Base-by-base conservation (phyloP, 306 rosid species). In the Psophocarpus tetragonolobus region DNA sequence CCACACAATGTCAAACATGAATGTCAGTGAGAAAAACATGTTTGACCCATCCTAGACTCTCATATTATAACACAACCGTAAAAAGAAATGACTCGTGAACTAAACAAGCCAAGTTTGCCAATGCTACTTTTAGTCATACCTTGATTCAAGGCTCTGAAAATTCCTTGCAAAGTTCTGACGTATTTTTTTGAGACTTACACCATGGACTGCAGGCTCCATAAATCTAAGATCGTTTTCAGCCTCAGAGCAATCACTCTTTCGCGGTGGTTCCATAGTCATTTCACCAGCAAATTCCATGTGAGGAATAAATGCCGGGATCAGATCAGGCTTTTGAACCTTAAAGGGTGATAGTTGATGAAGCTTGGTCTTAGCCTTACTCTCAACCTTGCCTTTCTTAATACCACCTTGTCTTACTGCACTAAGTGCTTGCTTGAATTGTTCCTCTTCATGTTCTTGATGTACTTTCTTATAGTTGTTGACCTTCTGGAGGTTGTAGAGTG, bases 401-500 rank as follows among this genome's bases (percentile, higher is more conserved):
- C 93, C 94, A 5, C 96, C 94, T 86, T 88, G 97, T 68, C 90
- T 90, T 57, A 87, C 81, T 2, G 47, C 63, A 81, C 84, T 81
- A 50, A 91, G 90, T 83, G 89, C 89, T 81, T 89, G 97, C 87
- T 88, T 91, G 80, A 87, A 88, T 74, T 92, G 95, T 71, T 92
- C 98, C 17, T 91, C 97, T 77, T 95, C 99, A 11, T 63, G 82
- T 64, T 93, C 98, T 67, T 76, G 85, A 69, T 82, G 84, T 35
- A 62, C 88, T 86, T 83, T 88, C 72, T 83, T 87, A 60, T 75
- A 58, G 84, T 51, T 88, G 84, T 51, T 88, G 30, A 81, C 65
- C 81, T 85, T 89, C 42, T 88, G 96, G 79, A 87, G 79, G 76
- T 79, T 81, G 81, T 62, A 57, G 63, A 89, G 84, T 10, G 84